phyloP scores from a whole-genome alignment of 495 filamentous ascomycete species.

The Penicillium parvum region DNA sequence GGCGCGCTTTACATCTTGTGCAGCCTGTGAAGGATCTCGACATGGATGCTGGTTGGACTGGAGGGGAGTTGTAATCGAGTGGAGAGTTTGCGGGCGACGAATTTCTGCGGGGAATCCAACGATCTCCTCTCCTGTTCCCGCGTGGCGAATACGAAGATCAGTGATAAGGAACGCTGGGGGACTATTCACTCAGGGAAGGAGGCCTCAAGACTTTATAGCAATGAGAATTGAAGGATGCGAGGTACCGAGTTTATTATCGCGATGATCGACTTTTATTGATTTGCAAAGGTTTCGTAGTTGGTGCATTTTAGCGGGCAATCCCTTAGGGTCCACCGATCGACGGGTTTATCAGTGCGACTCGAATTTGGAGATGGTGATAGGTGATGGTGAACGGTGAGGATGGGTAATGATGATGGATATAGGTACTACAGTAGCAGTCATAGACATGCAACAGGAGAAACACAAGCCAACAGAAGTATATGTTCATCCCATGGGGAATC shows the following conservation, averaged over 20 bases:
- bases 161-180: not conserved
- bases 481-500: conserved; percentile 19
- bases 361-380: not conserved
- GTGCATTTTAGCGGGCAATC: conserved; percentile 3
- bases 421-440: too few species aligned
- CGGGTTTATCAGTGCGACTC: conserved; percentile 10
- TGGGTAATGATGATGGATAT: too few species aligned
- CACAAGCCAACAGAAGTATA: conserved; percentile 22
- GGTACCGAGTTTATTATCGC: not conserved
- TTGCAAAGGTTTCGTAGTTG: not conserved
- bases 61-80: conserved; percentile 5
- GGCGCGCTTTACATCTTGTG: conserved; percentile 45
- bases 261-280: not conserved
- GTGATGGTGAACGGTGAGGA: too few species aligned
- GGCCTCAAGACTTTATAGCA: too few species aligned
- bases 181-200: too few species aligned
- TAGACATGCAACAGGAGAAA: too few species aligned
- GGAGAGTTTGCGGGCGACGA: conserved; percentile 9
- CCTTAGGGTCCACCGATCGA: conserved; percentile 18
- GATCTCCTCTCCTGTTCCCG: conserved; percentile 13
- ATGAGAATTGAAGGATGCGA: not conserved
- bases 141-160: conserved; percentile 9
- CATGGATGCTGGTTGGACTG: conserved; percentile 27
- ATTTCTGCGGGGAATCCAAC: conserved; percentile 25
- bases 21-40: conserved; percentile 46